Conservation (phyloP, 768 basidiomycete genomes). For the Albatrellus ellisii region DNA sequence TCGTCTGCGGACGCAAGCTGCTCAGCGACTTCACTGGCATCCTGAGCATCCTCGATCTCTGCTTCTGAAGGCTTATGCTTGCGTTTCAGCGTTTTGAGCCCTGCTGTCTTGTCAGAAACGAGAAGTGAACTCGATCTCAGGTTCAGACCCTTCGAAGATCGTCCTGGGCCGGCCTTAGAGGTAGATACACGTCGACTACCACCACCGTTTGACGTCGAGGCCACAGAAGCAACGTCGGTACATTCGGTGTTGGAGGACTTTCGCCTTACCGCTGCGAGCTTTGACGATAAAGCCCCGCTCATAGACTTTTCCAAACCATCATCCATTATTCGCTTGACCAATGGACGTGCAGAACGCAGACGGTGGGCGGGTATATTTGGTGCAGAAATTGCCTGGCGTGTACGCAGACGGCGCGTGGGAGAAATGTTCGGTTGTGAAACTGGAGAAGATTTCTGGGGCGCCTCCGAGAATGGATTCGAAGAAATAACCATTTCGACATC, state of each 20-base stretch:
- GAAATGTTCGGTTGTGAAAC: too few relatives aligned
- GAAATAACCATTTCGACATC: neutral
- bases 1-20: slow-evolving; percentile 4
- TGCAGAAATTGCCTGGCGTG: too few relatives aligned
- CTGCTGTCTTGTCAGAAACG: slow-evolving; percentile 3
- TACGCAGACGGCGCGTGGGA: too few relatives aligned
- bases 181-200: neutral
- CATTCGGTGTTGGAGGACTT: too few relatives aligned
- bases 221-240: too few relatives aligned
- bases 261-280: too few relatives aligned
- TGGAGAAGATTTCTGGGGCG: slow-evolving; percentile 1
- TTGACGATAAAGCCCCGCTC: neutral
- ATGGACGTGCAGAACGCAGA: neutral
- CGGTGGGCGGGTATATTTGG: neutral
- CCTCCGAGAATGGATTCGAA: neutral
- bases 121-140: neutral
- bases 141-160: neutral
- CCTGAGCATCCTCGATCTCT: neutral
- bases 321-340: neutral
- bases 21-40: slow-evolving; percentile 5
- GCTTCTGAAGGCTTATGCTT: neutral
- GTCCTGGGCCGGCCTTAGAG: neutral
- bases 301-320: neutral
- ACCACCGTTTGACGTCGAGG: too few relatives aligned
- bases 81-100: slow-evolving; percentile 2